Percentiles rank a stretch among this genome's conserved stretches.
Conservation (phyloP, 2,329 filamentous ascomycete species). For the Seiridium unicorne region DNA sequence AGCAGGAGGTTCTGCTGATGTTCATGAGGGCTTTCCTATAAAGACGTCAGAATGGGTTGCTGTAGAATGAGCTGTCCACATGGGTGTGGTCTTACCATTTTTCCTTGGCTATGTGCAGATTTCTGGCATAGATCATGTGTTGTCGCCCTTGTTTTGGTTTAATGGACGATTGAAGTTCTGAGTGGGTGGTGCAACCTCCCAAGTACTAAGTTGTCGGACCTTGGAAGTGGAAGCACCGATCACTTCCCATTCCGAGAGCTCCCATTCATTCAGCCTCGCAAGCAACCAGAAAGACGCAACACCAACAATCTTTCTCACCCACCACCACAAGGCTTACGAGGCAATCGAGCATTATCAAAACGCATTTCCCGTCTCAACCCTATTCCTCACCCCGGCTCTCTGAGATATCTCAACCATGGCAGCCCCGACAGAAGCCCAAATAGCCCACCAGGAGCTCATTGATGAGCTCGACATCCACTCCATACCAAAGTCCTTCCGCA, state of each 20-base stretch:
- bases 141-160: not conserved
- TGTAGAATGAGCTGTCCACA: not conserved
- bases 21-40: constrained; percentile 89
- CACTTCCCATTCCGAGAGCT: not conserved
- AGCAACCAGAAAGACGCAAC: not conserved
- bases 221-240: constrained; percentile 4
- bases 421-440: constrained; percentile 68
- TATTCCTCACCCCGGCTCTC: not conserved
- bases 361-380: not conserved
- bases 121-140: not conserved
- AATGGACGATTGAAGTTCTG: not conserved
- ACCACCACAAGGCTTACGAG: not conserved
- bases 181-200: not conserved
- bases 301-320: not conserved
- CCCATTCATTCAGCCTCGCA: not conserved
- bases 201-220: not conserved
- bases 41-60: not conserved
- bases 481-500: constrained; percentile 86
- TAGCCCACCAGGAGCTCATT: constrained; percentile 82
- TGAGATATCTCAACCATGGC: constrained; percentile 38
- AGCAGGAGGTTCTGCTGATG: constrained; percentile 94
- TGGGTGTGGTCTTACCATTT: not conserved
- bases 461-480: constrained; percentile 89
- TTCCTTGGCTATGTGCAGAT: not conserved
- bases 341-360: not conserved